Base-by-base conservation (phyloP, 2,329 filamentous ascomycete genomes). In the Zasmidium angulare region DNA sequence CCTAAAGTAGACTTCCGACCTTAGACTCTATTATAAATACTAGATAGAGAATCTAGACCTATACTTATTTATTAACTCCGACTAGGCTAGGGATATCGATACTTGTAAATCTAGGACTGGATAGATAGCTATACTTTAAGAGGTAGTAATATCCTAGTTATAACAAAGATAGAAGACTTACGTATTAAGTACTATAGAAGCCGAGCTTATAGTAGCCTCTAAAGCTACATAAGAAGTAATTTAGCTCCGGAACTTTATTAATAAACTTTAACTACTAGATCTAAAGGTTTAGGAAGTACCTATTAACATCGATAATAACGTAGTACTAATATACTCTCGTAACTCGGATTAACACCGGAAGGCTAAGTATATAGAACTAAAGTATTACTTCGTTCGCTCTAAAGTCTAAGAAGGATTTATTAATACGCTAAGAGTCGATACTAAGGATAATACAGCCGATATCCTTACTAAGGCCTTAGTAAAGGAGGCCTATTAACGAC, bases 191-290 rank as follows among this genome's bases (percentile, higher is more conserved):
- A 66, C 55, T 2, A 64, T 61, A 29, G 63, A 70, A 60, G 67
- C 66, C 19, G 66, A 69, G 58, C 69, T 60, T 48, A 60, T 67
- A n/a, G 68, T 49, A 3, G 21, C 60, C 26, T 59, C 54, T 2
- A 21, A 69, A 36, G 68, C 65, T 9, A 63, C 57, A 10, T 63
- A 66, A 51, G 66, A 69, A 55, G 63, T 62, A 11, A 58, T 69
- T 2, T 68, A 62, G 67, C 58, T 68, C 1, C n/a, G 46, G 51
- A 49, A 50, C 23, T 46, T 56, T 2, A 55, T 63, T 1, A 6
- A 50, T 17, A 46, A 56, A 26, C 7, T 53, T 2, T 2, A 21
- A 7, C 17, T 22, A 2, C n/a, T 36, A 36, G 14, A 14, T 36
- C 7, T 36, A 7, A 19, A 52, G 6, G 23, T 56, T 20, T n/a